Evolutionary conservation across 2,329 filamentous ascomycete species (phyloP).

Genomic region (Aspergillus arachidicola): DNA sequence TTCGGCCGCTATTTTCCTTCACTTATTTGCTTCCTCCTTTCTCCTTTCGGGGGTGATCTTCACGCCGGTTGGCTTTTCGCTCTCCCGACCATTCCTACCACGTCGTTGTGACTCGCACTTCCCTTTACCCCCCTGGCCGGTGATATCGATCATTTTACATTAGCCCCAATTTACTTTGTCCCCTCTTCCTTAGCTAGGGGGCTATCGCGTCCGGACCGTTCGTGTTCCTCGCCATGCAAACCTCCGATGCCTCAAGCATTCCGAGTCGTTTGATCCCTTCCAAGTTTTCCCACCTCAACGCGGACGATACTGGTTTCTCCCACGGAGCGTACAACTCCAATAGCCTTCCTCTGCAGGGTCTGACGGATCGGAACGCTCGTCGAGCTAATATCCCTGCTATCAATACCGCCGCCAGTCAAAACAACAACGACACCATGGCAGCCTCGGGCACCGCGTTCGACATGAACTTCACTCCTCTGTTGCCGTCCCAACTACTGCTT

Average conservation of each 20-base stretch:
- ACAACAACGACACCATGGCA: slow-evolving; percentile 69
- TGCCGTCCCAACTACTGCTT: slow-evolving; percentile 90
- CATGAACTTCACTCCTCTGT: slow-evolving; percentile 96
- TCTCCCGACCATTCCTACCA: slow-evolving; percentile 27
- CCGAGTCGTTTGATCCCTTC: slow-evolving; percentile 69
- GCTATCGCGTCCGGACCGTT: slow-evolving; percentile 69
- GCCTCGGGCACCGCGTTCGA: slow-evolving; percentile 89
- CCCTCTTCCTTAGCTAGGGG: slow-evolving; percentile 74
- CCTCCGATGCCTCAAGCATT: slow-evolving; percentile 69
- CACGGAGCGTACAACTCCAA: slow-evolving; percentile 91
- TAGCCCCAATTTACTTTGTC: slow-evolving; percentile 60
- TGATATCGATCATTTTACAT: slow-evolving; percentile 19
- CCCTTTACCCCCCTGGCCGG: slow-evolving; percentile 16
- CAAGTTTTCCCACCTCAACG: slow-evolving; percentile 73
- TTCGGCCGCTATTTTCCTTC: slow-evolving; percentile 1
- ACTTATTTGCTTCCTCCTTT: slow-evolving; percentile 11
- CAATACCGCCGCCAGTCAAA: slow-evolving; percentile 75
- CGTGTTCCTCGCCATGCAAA: slow-evolving; percentile 75
- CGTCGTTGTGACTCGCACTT: slow-evolving; percentile 33
- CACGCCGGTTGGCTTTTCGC: slow-evolving; percentile 17
- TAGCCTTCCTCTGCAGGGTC: slow-evolving; percentile 68
- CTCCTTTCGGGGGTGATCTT: slow-evolving; percentile 23
- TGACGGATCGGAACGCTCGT: slow-evolving; percentile 83
- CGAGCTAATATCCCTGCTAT: slow-evolving; percentile 84
- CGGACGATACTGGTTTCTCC: slow-evolving; percentile 83